phyloP scores from a whole-genome alignment of 345 rosid species.

The Noccaea caerulescens region DNA sequence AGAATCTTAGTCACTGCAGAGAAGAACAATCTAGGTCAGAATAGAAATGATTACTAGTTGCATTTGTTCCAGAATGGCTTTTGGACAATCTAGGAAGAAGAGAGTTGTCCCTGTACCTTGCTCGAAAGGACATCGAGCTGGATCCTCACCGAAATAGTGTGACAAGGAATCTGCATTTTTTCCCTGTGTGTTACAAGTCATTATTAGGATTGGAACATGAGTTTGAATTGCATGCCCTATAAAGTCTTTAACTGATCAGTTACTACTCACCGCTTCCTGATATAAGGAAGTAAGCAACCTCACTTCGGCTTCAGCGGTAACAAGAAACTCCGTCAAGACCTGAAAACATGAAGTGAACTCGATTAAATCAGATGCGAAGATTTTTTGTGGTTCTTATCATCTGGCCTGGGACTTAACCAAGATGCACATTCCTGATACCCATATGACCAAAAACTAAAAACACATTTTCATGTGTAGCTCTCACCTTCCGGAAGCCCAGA shows the following conservation, averaged over 20 bases:
- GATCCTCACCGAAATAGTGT: slow-evolving; percentile 98
- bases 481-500: slow-evolving; percentile 84
- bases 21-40: slow-evolving; percentile 7
- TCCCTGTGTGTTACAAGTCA: slow-evolving; percentile 63
- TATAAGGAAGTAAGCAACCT: slow-evolving; percentile 75
- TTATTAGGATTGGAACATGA: slow-evolving; percentile 31
- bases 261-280: slow-evolving; percentile 78
- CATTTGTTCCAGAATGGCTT: neutral
- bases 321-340: slow-evolving; percentile 82
- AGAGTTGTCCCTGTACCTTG: slow-evolving; percentile 62
- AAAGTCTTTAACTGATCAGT: neutral
- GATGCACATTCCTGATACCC: slow-evolving; percentile 8
- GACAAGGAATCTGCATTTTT: slow-evolving; percentile 94
- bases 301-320: slow-evolving; percentile 91
- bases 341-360: slow-evolving; percentile 40
- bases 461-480: slow-evolving; percentile 44
- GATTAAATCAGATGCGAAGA: slow-evolving; percentile 14
- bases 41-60: neutral
- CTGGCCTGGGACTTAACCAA: slow-evolving; percentile 9
- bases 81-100: slow-evolving; percentile 13
- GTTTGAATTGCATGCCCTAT: neutral
- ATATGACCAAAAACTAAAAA: slow-evolving; percentile 23
- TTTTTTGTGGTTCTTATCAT: neutral
- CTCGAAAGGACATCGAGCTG: slow-evolving; percentile 95
- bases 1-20: slow-evolving; percentile 87